phyloP scores from a whole-genome alignment of 345 rosid genomes.

The Bretschneidera sinensis region DNA sequence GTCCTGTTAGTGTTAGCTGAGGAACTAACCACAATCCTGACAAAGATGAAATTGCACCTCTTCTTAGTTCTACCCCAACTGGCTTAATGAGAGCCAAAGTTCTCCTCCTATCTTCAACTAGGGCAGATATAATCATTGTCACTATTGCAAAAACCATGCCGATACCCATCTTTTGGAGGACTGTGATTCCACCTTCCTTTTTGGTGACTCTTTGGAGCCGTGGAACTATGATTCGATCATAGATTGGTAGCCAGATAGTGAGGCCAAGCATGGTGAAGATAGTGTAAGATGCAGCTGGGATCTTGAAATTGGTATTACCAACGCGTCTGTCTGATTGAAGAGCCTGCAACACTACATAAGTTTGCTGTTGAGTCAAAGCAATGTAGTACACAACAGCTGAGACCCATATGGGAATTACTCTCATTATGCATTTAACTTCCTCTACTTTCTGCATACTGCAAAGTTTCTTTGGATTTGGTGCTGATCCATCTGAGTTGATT shows the following conservation, averaged over 20 bases:
- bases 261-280: constrained; percentile 31
- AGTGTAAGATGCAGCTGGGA: constrained; percentile 35
- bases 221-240: constrained; percentile 35
- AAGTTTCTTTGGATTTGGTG: constrained; percentile 39
- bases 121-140: constrained; percentile 32
- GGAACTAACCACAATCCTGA: constrained; percentile 39
- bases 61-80: constrained; percentile 18
- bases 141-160: constrained; percentile 30
- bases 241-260: constrained; percentile 34
- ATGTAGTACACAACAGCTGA: constrained; percentile 19
- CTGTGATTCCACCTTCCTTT: constrained; percentile 34
- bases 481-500: constrained; percentile 34
- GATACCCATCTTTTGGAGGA: constrained; percentile 31
- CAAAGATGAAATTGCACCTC: constrained; percentile 33
- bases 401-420: constrained; percentile 36
- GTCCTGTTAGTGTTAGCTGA: constrained; percentile 32
- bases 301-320: constrained; percentile 17
- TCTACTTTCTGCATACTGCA: constrained; percentile 48
- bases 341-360: constrained; percentile 39
- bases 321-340: constrained; percentile 28
- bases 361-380: constrained; percentile 28
- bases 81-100: constrained; percentile 18
- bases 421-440: constrained; percentile 39
- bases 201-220: constrained; percentile 25
- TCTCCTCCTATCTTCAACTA: constrained; percentile 29